phyloP scores from a whole-genome alignment of 768 basidiomycete species.

The Coprinopsis sp. region DNA sequence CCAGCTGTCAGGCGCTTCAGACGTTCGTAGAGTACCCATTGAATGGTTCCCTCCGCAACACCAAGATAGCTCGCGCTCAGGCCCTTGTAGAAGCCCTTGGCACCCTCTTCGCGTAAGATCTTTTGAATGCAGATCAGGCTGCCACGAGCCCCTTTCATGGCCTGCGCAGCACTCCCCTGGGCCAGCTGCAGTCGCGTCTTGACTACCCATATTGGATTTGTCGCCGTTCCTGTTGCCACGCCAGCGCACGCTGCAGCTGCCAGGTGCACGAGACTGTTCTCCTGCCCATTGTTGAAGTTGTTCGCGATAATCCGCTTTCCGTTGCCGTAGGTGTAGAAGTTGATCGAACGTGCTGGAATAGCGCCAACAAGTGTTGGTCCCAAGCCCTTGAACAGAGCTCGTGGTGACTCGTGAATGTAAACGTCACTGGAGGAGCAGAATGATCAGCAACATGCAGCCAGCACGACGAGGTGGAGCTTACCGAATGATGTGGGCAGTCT shows the following conservation, averaged over 20 bases:
- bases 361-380: constrained; percentile 94
- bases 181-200: constrained; percentile 91
- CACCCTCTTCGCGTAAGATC: constrained; percentile 78
- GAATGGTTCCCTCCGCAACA: constrained; percentile 93
- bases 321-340: constrained; percentile 97
- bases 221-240: constrained; percentile 79
- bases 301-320: constrained; percentile 89
- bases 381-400: constrained; percentile 90
- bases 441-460: background rate
- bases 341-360: constrained; percentile 93
- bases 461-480: constrained; percentile 27
- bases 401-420: constrained; percentile 80
- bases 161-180: constrained; percentile 12
- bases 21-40: constrained; percentile 95
- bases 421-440: constrained; percentile 58
- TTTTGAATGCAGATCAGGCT: constrained; percentile 60
- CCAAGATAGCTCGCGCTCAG: constrained; percentile 93
- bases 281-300: constrained; percentile 70
- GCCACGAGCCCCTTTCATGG: constrained; percentile 38
- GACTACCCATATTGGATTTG: constrained; percentile 99
- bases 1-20: constrained; percentile 66
- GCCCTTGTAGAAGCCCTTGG: constrained; percentile 91
- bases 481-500: constrained; percentile 89
- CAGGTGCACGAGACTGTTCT: constrained; percentile 85
- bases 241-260: constrained; percentile 83